These are phyloP conservation scores for Apophysomyces elegans DNA, from an alignment of 371 early-diverging fungal species.

Conservation along the genomic window DNA sequence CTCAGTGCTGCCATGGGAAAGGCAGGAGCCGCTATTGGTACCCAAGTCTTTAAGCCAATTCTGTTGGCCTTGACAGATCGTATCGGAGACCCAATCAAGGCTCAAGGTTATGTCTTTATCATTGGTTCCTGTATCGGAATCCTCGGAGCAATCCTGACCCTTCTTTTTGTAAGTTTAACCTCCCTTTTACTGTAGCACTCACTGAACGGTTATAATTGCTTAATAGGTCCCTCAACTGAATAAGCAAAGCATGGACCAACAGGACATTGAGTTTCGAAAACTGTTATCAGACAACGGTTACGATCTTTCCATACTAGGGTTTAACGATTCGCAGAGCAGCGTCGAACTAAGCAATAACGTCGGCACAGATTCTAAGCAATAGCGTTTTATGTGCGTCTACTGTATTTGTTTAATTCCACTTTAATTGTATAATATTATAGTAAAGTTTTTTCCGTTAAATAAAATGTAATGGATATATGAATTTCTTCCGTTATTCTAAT, in stretches of 20 bases:
- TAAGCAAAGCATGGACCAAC: slow-evolving; percentile 38
- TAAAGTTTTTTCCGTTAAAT: too few relatives aligned
- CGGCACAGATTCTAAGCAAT: too few relatives aligned
- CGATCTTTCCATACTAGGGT: slow-evolving; percentile 36
- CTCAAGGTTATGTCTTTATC: slow-evolving; percentile 54
- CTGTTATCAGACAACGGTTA: slow-evolving; percentile 52
- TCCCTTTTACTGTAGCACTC: too few relatives aligned
- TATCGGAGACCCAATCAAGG: slow-evolving; percentile 39
- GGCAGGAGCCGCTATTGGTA: slow-evolving; percentile 58
- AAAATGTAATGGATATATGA: too few relatives aligned
- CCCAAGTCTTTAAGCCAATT: slow-evolving; percentile 54
- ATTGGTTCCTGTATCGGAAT: slow-evolving; percentile 55
- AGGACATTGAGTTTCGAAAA: slow-evolving; percentile 53
- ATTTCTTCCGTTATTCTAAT: too few relatives aligned
- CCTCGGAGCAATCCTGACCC: slow-evolving; percentile 48
- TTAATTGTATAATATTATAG: too few relatives aligned
- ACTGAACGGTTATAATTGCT: slow-evolving; percentile 20
- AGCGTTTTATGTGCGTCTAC: too few relatives aligned
- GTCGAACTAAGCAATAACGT: not conserved
- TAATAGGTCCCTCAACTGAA: slow-evolving; percentile 25
- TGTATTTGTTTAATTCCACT: too few relatives aligned
- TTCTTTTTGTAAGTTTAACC: slow-evolving; percentile 35
- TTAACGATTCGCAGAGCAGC: not conserved
- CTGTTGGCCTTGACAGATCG: slow-evolving; percentile 33
- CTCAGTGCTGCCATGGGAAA: slow-evolving; percentile 61